Percentiles rank a stretch among this genome's conserved stretches.
Conservation (phyloP, 768 basidiomycete genomes). For the Lactarius trivialis region DNA sequence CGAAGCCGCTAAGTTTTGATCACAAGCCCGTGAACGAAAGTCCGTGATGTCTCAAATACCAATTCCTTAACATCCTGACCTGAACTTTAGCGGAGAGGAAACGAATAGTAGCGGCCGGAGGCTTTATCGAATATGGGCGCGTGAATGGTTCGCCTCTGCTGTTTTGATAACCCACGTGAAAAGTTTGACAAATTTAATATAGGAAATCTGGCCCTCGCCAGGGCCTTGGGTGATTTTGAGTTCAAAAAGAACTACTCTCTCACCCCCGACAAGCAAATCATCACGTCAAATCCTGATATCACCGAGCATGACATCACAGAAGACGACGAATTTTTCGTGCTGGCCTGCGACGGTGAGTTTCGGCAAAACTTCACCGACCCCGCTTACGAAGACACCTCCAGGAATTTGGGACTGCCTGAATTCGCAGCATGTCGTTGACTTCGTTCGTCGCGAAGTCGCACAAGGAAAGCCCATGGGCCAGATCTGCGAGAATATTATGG, state of each 20-base stretch:
- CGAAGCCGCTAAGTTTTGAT: slow-evolving; percentile 84
- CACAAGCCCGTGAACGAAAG: slow-evolving; percentile 91
- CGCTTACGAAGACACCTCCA: slow-evolving; percentile 30
- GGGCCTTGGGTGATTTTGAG: slow-evolving; percentile 96
- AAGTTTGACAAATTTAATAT: slow-evolving; percentile 7
- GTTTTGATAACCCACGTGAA: not conserved
- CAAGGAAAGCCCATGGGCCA: slow-evolving; percentile 73
- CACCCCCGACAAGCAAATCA: slow-evolving; percentile 83
- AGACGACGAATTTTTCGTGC: slow-evolving; percentile 94
- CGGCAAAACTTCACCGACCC: not conserved
- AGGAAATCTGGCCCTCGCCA: slow-evolving; percentile 94
- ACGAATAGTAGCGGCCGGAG: slow-evolving; percentile 86
- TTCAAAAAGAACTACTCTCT: slow-evolving; percentile 92
- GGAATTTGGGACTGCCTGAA: slow-evolving; percentile 98
- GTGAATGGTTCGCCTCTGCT: slow-evolving; percentile 68
- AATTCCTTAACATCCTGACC: slow-evolving; percentile 10
- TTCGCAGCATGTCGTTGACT: slow-evolving; percentile 90
- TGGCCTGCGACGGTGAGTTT: slow-evolving; percentile 89
- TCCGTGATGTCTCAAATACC: slow-evolving; percentile 33
- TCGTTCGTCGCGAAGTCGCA: slow-evolving; percentile 74
- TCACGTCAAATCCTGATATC: slow-evolving; percentile 92
- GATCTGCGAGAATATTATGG: slow-evolving; percentile 85
- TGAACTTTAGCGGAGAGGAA: slow-evolving; percentile 60
- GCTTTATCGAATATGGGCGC: slow-evolving; percentile 93
- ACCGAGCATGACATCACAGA: slow-evolving; percentile 70